These are phyloP conservation scores for Roridomyces roridus DNA, from an alignment of 768 basidiomycete species.

Conservation along the genomic window DNA sequence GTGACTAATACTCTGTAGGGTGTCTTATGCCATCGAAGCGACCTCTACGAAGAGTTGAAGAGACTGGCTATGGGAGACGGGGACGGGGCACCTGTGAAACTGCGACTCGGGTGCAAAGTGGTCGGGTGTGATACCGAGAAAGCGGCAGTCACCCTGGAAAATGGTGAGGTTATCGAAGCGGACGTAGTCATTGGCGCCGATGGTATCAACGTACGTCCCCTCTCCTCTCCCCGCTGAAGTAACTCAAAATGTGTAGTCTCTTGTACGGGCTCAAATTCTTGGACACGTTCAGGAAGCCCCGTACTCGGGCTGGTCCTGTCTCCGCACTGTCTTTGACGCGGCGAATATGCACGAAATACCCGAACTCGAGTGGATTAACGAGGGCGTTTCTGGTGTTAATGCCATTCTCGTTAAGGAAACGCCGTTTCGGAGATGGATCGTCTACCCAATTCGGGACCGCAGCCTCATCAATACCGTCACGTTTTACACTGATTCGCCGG, in stretches of 20 bases:
- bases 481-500: neutral
- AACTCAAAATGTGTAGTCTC: neutral
- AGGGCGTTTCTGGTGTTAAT: conserved; percentile 5
- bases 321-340: conserved; percentile 15
- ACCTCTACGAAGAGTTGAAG: conserved; percentile 15
- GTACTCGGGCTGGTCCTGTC: conserved; percentile 6
- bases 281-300: neutral
- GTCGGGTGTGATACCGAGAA: conserved; percentile 28
- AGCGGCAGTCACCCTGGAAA: conserved; percentile 38
- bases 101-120: conserved; percentile 12
- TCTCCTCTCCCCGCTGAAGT: neutral
- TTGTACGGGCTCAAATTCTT: neutral
- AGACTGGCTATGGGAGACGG: conserved; percentile 3
- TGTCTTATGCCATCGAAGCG: conserved; percentile 10
- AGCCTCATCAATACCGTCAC: conserved; percentile 6
- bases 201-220: conserved; percentile 27
- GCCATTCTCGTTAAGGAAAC: neutral
- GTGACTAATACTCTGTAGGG: neutral
- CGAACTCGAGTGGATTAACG: conserved; percentile 11
- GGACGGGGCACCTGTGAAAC: conserved; percentile 1
- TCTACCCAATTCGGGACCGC: neutral
- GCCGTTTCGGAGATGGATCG: conserved; percentile 1
- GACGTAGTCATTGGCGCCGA: conserved; percentile 47
- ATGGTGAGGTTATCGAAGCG: conserved; percentile 38
- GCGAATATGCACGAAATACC: neutral